Evolutionary conservation across 345 rosid genomes (phyloP), one percentile per base, ranked within the genome.

Genomic region (Triadica sebifera): DNA sequence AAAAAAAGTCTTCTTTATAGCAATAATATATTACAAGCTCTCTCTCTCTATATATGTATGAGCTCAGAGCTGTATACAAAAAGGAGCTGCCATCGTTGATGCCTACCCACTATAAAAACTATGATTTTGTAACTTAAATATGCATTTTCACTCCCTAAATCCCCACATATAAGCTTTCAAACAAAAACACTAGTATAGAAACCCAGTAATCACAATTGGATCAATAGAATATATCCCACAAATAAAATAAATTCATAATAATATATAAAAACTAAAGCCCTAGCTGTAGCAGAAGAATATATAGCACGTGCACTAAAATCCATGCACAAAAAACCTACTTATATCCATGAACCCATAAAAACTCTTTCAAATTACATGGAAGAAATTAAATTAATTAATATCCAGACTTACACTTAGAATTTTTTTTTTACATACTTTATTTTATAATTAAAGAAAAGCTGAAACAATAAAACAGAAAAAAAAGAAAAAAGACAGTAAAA

Each of bases 281-380:
- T 61, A 60, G 63, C 46, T 8, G 34, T 51, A 51, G 34, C 45
- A 24, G 61, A 68, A 72, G 83, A 81, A 72, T 79, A 65, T 29
- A 25, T 17, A 69, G 79, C 83, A 81, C 73, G 78, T 79, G 85
- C 73, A 69, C 81, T 77, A 79, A 69, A 74, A 72, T 84, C 85
- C 85, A 81, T 74, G 80, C 81, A 77, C 37, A 79, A 64, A 65
- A 69, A 56, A 74, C 67, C 79, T 57, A 52, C 52, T 72, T 12
- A 39, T 15, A 37, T 11, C n/a, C 20, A 13, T 4, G 60, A 60
- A 50, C 69, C 45, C 34, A 69, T 20, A 11, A 43, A 45, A 34
- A n/a, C 12, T 13, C 7, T 16, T 17, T 20, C 57, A 29, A 15
- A 34, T 22, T 47, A 20, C 43, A 43, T 3, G 10, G 10, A 43